Evolutionary conservation across 345 rosid genomes (phyloP), one percentile per base, ranked within the genome.

Genomic region (Adansonia digitata): DNA sequence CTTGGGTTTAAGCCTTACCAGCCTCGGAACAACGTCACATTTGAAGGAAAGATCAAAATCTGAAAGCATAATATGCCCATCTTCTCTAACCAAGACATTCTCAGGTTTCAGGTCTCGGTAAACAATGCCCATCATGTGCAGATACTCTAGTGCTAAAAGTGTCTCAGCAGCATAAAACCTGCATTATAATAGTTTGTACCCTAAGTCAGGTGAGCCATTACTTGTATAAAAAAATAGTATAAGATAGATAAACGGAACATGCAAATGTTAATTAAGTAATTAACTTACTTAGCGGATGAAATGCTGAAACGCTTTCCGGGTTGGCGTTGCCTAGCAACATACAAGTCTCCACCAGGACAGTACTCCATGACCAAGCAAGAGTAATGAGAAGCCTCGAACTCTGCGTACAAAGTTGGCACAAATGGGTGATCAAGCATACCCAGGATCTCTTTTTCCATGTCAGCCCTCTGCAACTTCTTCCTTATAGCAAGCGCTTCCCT

Each of bases 381-480:
- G 85, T 94, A 94, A 77, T 92, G 98, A 60, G 97, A 92, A 80
- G 95, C 94, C 18, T 91, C 92, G 53, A 94, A 94, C 74, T 92
- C 87, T 2, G 98, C 94, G 24, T 94, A 94, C 48, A 94, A 76
- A 74, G 97, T 94, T 11, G 98, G 98, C 22, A 91, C 73, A 77
- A 94, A 94, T 20, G 98, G 97, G 39, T 94, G 97, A 79, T 94
- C 97, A 43, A 94, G 90, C 91, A 92, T 86, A 45, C 89, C 86
- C 40, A 92, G 68, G 34, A 94, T 94, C 82, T 88, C 92, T 84
- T 91, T 92, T 90, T 94, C 98, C 89, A 86, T 86, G 40, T 92
- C 97, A 3, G 98, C 98, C 46, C 98, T 88, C 61, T 88, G 90
- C 46, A 88, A 68, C 84, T 94, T 94, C 34, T 91, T 90, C 84